These are phyloP conservation scores for Pochonia chlamydosporia DNA, from an alignment of 2,329 filamentous ascomycete genomes.

Conservation along the genomic window DNA sequence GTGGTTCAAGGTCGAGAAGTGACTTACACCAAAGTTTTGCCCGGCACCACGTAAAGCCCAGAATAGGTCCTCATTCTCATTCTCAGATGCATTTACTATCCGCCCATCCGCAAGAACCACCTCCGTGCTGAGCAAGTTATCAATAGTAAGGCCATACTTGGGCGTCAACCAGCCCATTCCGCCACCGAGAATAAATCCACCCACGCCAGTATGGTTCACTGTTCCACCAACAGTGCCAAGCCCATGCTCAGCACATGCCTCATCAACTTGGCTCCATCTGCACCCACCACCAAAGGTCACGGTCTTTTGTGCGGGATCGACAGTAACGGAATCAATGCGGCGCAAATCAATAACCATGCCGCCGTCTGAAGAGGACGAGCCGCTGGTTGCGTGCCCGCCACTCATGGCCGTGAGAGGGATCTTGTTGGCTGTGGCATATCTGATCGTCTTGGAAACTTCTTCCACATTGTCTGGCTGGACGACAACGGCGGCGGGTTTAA, in stretches of 20 bases:
- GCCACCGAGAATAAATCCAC: slow-evolving; percentile 51
- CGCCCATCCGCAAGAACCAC: slow-evolving; percentile 33
- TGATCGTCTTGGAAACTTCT: slow-evolving; percentile 36
- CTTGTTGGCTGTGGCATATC: slow-evolving; percentile 34
- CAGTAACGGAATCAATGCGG: slow-evolving; percentile 41
- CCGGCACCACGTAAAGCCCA: slow-evolving; percentile 36
- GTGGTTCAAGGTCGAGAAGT: background rate
- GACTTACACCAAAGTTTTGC: slow-evolving; percentile 33
- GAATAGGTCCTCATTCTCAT: slow-evolving; percentile 36
- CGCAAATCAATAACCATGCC: slow-evolving; percentile 52
- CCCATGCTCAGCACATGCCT: slow-evolving; percentile 39
- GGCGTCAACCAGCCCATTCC: slow-evolving; percentile 53
- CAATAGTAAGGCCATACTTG: slow-evolving; percentile 43
- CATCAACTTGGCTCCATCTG: slow-evolving; percentile 49
- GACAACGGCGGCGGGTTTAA: slow-evolving; percentile 36
- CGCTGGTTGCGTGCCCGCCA: slow-evolving; percentile 51
- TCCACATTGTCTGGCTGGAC: slow-evolving; percentile 32
- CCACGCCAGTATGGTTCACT: slow-evolving; percentile 57
- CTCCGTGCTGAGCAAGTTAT: slow-evolving; percentile 32
- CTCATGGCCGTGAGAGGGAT: slow-evolving; percentile 48
- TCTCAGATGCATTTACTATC: slow-evolving; percentile 31
- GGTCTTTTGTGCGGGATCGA: slow-evolving; percentile 38
- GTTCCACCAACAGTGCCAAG: slow-evolving; percentile 58
- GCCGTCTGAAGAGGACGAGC: slow-evolving; percentile 39
- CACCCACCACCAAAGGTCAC: slow-evolving; percentile 46